phyloP scores from a whole-genome alignment of 352 stramenopile genomes.

The Pythium chondricola region DNA sequence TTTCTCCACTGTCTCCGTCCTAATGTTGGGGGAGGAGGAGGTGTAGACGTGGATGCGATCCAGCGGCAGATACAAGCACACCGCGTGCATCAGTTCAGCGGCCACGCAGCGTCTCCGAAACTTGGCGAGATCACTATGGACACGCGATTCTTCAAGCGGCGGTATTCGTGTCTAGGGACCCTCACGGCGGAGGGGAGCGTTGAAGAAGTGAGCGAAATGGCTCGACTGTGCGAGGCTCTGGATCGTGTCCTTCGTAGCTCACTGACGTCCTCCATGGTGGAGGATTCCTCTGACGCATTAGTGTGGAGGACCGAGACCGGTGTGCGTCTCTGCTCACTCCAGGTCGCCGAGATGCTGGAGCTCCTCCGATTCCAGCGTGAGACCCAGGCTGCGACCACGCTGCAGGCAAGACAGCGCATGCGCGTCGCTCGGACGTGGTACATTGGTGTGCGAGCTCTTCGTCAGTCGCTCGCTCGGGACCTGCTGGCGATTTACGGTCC shows the following conservation, averaged over 20 bases:
- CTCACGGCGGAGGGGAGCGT: not conserved
- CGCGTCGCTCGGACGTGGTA: conserved; percentile 12
- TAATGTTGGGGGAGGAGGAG: too few relatives aligned
- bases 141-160: conserved; percentile 1
- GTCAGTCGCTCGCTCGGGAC: conserved; percentile 7
- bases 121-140: conserved; percentile 10
- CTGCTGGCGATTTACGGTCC: conserved; percentile 19
- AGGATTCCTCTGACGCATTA: not conserved
- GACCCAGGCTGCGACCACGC: conserved; percentile 9
- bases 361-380: conserved; percentile 10
- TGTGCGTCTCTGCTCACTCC: conserved; percentile 8
- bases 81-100: too few relatives aligned
- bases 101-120: too few relatives aligned
- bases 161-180: conserved; percentile 10
- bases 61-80: conserved; percentile 16
- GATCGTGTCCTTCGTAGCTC: not conserved
- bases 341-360: conserved; percentile 15
- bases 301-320: too few relatives aligned
- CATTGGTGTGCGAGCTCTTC: conserved; percentile 6
- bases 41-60: conserved; percentile 7
- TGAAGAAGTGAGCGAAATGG: not conserved
- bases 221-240: not conserved
- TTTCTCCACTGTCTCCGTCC: conserved; percentile 22
- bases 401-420: conserved; percentile 15
- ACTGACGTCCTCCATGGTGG: too few relatives aligned